These are phyloP conservation scores for Fusarium acutatum DNA, from an alignment of 2,329 filamentous ascomycete genomes.

Conservation along the genomic window DNA sequence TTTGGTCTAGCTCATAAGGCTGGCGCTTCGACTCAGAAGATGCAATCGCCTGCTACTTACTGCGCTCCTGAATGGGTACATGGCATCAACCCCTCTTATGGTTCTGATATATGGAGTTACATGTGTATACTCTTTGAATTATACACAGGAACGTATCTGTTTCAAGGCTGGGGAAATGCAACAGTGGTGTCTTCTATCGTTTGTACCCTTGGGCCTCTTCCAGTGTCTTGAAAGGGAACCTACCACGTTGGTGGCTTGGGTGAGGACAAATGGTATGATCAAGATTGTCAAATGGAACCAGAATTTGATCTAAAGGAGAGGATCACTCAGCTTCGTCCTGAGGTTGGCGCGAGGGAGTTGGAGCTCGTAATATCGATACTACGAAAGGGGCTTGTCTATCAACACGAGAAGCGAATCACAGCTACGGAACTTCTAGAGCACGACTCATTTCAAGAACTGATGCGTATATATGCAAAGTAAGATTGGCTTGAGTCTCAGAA, in stretches of 20 bases:
- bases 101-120: accelerated
- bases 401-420: neutral
- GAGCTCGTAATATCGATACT: neutral
- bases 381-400: neutral
- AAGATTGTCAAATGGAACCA: accelerated
- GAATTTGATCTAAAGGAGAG: accelerated
- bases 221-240: accelerated
- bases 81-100: neutral
- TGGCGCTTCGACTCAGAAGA: accelerated
- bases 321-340: accelerated
- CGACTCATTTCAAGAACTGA: accelerated
- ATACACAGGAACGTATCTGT: accelerated
- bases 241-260: neutral
- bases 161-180: neutral
- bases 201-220: accelerated
- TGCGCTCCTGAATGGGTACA: neutral
- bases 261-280: neutral
- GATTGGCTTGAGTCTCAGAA: accelerated
- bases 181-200: neutral
- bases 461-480: accelerated
- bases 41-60: neutral
- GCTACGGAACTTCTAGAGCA: accelerated
- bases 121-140: neutral
- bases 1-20: neutral
- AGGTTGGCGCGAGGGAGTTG: accelerated